Conservation (phyloP, 169 alveolate genomes). For the Cryptosporidium sp. region DNA sequence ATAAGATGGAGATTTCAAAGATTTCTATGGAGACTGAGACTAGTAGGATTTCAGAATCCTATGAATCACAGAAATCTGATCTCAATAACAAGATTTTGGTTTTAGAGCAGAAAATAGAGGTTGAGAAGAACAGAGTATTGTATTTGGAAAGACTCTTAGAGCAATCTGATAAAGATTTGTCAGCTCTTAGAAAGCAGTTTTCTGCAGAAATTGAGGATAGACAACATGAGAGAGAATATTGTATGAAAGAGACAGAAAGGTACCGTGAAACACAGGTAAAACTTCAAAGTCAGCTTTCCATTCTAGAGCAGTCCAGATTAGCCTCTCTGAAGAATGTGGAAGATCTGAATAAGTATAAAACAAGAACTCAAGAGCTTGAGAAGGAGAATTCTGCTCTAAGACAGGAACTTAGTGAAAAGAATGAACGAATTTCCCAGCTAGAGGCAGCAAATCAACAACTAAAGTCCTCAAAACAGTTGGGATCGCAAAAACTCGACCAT, state of each 20-base stretch:
- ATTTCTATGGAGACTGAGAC: constrained; percentile 46
- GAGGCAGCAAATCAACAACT: constrained; percentile 17
- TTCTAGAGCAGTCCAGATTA: constrained; percentile 34
- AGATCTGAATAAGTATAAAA: constrained; percentile 15
- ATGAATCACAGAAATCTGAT: constrained; percentile 32
- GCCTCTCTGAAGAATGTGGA: background rate
- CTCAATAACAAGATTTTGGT: constrained; percentile 25
- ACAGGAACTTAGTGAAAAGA: constrained; percentile 30
- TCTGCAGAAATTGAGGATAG: constrained; percentile 75
- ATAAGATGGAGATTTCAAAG: constrained; percentile 37
- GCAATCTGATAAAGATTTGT: constrained; percentile 68
- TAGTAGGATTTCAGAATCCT: constrained; percentile 37
- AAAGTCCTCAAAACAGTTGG: background rate
- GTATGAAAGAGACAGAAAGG: constrained; percentile 72
- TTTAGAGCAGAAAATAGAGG: constrained; percentile 52
- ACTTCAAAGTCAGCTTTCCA: constrained; percentile 37
- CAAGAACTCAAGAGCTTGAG: background rate
- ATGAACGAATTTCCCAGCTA: constrained; percentile 26
- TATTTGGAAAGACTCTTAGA: constrained; percentile 52
- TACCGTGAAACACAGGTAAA: constrained; percentile 50
- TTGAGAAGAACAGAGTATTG: constrained; percentile 51
- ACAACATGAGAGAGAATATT: constrained; percentile 71
- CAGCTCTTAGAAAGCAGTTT: constrained; percentile 52
- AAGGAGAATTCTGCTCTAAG: constrained; percentile 31
- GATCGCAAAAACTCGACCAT: background rate